phyloP scores from a whole-genome alignment of 2,329 filamentous ascomycete species.

The Ophiocordyceps australis region DNA sequence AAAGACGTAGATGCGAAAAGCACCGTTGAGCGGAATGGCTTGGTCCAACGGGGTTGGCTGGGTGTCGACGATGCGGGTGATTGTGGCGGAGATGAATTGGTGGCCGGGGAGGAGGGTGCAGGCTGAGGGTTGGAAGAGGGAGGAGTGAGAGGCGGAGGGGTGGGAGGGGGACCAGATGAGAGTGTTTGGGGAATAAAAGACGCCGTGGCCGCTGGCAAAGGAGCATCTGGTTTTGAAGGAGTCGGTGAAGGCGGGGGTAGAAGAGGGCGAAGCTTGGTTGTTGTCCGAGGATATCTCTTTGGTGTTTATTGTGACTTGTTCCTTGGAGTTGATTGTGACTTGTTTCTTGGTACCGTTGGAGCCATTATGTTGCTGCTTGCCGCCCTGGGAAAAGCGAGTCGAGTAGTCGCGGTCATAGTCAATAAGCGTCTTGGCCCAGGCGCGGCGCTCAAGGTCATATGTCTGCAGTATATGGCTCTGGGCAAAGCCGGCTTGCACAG shows the following conservation, averaged over 20 bases:
- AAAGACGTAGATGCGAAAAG: constrained; percentile 75
- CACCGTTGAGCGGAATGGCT: constrained; percentile 73
- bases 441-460: constrained; percentile 73
- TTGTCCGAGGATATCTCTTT: too few relatives aligned
- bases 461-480: constrained; percentile 58
- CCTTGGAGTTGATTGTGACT: too few relatives aligned
- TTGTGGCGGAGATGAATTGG: constrained; percentile 59
- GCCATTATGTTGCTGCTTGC: too few relatives aligned
- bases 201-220: constrained; percentile 84
- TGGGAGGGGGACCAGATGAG: constrained; percentile 71
- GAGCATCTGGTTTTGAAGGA: constrained; percentile 84
- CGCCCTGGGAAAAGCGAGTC: constrained; percentile 73
- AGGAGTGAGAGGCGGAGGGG: constrained; percentile 49
- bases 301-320: constrained; percentile 32
- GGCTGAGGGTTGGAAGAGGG: constrained; percentile 48
- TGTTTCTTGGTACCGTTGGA: too few relatives aligned
- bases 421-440: constrained; percentile 68
- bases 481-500: constrained; percentile 71
- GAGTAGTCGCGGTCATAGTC: constrained; percentile 82
- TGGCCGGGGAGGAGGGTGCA: constrained; percentile 58
- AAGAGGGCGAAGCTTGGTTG: too few relatives aligned
- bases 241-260: too few relatives aligned
- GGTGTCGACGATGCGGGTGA: constrained; percentile 74
- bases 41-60: constrained; percentile 85
- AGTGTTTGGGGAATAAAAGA: constrained; percentile 64